Conservation (phyloP, 176 grass and related monocot genomes). For the Cenchrus purpureus region DNA sequence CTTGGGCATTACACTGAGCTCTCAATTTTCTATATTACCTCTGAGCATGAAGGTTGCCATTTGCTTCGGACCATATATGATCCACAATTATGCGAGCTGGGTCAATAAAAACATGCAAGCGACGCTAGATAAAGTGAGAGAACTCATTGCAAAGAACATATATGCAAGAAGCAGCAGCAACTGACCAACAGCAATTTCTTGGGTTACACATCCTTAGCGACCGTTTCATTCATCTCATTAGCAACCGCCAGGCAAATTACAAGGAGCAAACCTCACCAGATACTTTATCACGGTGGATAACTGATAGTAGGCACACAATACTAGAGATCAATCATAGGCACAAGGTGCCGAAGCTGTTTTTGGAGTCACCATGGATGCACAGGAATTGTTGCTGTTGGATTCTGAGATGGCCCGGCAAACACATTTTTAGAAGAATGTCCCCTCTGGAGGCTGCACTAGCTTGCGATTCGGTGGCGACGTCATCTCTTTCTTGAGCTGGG, state of each 20-base stretch:
- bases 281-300: background rate
- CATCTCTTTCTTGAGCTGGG: constrained; percentile 88
- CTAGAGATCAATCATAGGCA: constrained; percentile 17
- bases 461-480: constrained; percentile 55
- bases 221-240: constrained; percentile 37
- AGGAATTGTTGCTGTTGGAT: constrained; percentile 13
- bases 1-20: too few relatives aligned
- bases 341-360: constrained; percentile 6
- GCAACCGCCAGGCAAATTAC: background rate
- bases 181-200: constrained; percentile 1
- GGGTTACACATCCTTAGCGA: constrained; percentile 40
- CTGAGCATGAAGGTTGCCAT: too few relatives aligned
- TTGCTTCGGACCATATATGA: too few relatives aligned
- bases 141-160: background rate
- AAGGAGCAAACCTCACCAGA: background rate
- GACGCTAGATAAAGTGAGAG: background rate
- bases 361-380: background rate
- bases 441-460: constrained; percentile 78
- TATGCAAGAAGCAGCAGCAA: background rate
- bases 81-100: too few relatives aligned
- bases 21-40: too few relatives aligned
- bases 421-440: constrained; percentile 60
- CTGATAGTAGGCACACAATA: constrained; percentile 22
- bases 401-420: background rate
- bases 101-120: too few relatives aligned